Evolutionary conservation across 1,284 basidiomycete genomes (phyloP), one percentile per base, ranked within the genome.

Genomic region (Ceratobasidium sp.): DNA sequence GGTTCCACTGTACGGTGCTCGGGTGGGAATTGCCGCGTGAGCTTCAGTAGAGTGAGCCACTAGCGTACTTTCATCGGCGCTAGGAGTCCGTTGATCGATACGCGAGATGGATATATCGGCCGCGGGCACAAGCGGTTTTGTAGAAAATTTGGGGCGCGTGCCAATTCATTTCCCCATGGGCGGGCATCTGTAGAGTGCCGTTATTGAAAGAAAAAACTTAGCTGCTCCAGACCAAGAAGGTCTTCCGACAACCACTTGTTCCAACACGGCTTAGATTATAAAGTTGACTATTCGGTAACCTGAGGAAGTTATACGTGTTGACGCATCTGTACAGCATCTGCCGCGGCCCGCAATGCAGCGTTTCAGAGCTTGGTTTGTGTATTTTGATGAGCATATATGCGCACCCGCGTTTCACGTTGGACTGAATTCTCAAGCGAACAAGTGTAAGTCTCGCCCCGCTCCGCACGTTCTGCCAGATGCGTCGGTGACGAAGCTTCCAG

Each of bases 121-220:
- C 37, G 59, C 32, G 59, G 59, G 32, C 7, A 61, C 37, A 43
- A 40, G 19, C 37, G 37, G 37, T 32, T 61, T 37, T 34, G 59
- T 22, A 5, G 22, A 61, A 40, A 37, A n/a, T 29, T 19, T 11
- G 9, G 32, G 8, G 19, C 34, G 59, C 15, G 32, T 61, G 43
- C 59, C 37, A 61, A 22, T 61, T 61, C 59, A 61, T 61, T 61
- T 43, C 34, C 59, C 59, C 17, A 22, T 19, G 13, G 7, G 15
- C 25, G 11, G 56, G 22, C 22, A 59, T 22, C 29, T 25, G 56
- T 5, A 5, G 3, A 2, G n/a, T n/a, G 46, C 46, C 46, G 46
- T 17, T 49, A 13, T n/a, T 17, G n/a, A 49, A n/a, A 49, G 37
- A 37, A 37, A 37, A 37, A 37, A 37, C 37, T 37, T 37, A 37